Percentiles rank a stretch among this genome's conserved stretches.
phyloP scores from a whole-genome alignment of 148 eudicot species.

The Rhododendron ovatum region DNA sequence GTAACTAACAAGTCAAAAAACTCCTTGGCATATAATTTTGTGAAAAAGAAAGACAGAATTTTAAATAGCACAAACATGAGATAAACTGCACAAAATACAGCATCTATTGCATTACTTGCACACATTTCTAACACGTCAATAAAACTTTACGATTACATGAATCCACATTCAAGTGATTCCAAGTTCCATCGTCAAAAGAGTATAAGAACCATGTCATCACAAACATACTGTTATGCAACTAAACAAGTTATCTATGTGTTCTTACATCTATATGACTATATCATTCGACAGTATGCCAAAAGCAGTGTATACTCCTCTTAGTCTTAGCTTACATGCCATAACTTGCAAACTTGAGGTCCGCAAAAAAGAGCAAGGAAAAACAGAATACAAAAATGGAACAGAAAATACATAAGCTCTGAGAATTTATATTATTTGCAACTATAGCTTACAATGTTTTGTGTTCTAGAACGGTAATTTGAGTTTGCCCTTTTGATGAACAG shows the following conservation, averaged over 20 bases:
- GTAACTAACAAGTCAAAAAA: conserved; percentile 3
- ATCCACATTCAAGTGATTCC: neutral
- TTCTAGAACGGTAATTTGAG: neutral
- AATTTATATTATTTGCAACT: neutral
- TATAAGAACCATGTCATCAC: neutral
- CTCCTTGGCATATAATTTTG: neutral
- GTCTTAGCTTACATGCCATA: neutral
- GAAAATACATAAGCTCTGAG: neutral
- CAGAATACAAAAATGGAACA: neutral
- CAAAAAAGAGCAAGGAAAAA: neutral
- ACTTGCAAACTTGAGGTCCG: neutral
- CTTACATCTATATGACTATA: neutral
- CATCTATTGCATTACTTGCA: neutral
- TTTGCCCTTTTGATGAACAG: neutral
- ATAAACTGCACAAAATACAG: neutral
- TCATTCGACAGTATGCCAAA: neutral
- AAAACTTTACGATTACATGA: neutral
- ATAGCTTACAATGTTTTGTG: neutral
- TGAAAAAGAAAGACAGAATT: neutral
- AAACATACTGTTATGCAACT: neutral
- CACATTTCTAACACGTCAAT: neutral
- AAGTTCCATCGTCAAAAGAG: neutral
- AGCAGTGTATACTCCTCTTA: neutral
- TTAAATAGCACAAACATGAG: neutral
- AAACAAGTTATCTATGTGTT: neutral